Percentiles rank a stretch among this genome's conserved stretches.
phyloP scores from a whole-genome alignment of 2,329 filamentous ascomycete genomes.

The Lecanicillium sp. region DNA sequence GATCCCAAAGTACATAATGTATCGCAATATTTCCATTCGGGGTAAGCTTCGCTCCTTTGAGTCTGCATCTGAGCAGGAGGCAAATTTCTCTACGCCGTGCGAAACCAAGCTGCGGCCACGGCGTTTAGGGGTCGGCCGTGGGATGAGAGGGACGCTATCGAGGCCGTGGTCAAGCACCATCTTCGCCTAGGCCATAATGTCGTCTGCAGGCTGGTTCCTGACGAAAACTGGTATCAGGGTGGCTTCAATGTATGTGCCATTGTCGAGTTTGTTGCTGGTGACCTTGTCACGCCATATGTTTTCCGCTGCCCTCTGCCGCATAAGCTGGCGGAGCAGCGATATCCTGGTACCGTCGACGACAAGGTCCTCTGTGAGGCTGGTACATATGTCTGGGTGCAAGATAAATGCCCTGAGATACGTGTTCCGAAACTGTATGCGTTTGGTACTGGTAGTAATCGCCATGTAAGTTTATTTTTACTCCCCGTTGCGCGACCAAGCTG shows the following conservation, averaged over 20 bases:
- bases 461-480: constrained; percentile 3
- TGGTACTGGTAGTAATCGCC: constrained; percentile 7
- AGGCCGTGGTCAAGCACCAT: neutral
- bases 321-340: constrained; percentile 24
- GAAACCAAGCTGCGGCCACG: neutral
- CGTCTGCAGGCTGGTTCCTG: neutral
- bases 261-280: constrained; percentile 9
- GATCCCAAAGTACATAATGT: no score
- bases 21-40: neutral
- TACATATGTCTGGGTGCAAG: constrained; percentile 18
- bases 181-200: neutral
- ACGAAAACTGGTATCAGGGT: constrained; percentile 18
- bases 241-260: constrained; percentile 24
- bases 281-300: constrained; percentile 6
- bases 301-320: constrained; percentile 21
- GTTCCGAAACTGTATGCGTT: constrained; percentile 16
- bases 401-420: constrained; percentile 16
- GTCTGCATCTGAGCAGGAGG: neutral
- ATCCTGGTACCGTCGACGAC: constrained; percentile 31
- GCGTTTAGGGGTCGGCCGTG: neutral
- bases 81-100: neutral
- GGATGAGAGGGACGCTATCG: constrained; percentile 17
- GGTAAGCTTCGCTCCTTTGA: neutral
- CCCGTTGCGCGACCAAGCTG: neutral
- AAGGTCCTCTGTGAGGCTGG: constrained; percentile 25